Evolutionary conservation across 2,329 filamentous ascomycete species (phyloP).

Genomic region (Aspergillus tanneri): DNA sequence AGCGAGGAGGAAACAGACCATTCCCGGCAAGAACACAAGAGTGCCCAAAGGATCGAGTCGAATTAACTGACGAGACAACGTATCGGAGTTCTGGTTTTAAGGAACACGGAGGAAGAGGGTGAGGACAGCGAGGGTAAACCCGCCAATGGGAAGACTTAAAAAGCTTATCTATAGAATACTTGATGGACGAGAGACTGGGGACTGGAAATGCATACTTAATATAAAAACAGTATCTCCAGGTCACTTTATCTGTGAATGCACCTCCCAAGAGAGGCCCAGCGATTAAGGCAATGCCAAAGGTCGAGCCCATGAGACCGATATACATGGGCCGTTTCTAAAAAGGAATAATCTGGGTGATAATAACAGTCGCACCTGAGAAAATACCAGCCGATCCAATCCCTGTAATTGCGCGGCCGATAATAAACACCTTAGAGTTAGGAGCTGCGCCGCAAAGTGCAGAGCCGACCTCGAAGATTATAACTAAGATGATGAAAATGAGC

Average conservation of each 20-base stretch:
- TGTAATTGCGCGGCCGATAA: neutral
- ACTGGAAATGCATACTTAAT: neutral
- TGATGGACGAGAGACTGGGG: neutral
- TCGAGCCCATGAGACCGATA: neutral
- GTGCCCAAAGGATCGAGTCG: neutral
- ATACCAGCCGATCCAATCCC: neutral
- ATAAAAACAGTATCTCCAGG: conserved; percentile 1
- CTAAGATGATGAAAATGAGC: neutral
- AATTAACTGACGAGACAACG: neutral
- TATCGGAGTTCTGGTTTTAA: neutral
- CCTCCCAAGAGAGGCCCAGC: neutral
- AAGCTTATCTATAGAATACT: neutral
- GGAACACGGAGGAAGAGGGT: neutral
- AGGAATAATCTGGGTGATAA: neutral
- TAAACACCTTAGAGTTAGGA: neutral
- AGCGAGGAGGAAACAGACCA: neutral
- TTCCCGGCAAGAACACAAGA: neutral
- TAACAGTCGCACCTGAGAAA: neutral
- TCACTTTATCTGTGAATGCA: neutral
- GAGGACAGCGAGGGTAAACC: neutral
- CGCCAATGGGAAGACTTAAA: neutral
- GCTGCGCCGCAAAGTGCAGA: neutral
- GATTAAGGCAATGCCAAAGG: neutral
- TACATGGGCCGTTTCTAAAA: neutral
- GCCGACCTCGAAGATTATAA: neutral